Base-by-base conservation (phyloP, 2,329 filamentous ascomycete genomes). In the Tolypocladium paradoxum region DNA sequence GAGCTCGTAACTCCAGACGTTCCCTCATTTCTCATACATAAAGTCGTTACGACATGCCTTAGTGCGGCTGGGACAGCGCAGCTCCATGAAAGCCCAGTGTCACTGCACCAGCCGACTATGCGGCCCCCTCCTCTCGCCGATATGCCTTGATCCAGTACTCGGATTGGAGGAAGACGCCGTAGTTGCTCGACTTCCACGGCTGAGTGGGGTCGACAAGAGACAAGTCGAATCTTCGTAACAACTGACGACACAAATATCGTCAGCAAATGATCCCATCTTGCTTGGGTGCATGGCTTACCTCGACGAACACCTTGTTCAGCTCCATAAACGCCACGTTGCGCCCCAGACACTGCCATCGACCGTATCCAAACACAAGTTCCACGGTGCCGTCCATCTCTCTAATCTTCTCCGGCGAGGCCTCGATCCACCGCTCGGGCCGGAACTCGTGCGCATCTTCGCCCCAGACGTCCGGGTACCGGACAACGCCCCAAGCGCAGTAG, bases 281-380 rank as follows among this genome's bases (percentile, higher is more conserved):
- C 20, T 5, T 29, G 0, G 18, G 16, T 18, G 55, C 43, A 6
- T 52, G 50, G 45, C 63, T 52, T 48, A 72, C 70, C 66, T 77
- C 73, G 22, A 74, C 70, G 34, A 71, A 63, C 2, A 68, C 50
- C 61, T 69, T 68, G 43, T 70, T 70, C 51, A 73, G 27, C 57
- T 74, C 70, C 58, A 74, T 67, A 9, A 66, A 50, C 1, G 72
- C 70, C 27, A 73, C 62, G 0, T 64, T 65, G 4, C 66, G 64
- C 1, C 72, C 72, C 14, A 73, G 55, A 45, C 72, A 74, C 43
- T 65, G 62, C 63, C 67, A 73, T 4, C 64, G 53, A 0, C 73
- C 72, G 27, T 68, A 66, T 2, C 70, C 65, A 52, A 74, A 74
- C 0, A 72, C 61, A 11, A 73, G 53, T 16, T 73, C 71, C 18